These are phyloP conservation scores for Scheffersomyces stipitis DNA, from an alignment of 805 yeast species.

Conservation along the genomic window DNA sequence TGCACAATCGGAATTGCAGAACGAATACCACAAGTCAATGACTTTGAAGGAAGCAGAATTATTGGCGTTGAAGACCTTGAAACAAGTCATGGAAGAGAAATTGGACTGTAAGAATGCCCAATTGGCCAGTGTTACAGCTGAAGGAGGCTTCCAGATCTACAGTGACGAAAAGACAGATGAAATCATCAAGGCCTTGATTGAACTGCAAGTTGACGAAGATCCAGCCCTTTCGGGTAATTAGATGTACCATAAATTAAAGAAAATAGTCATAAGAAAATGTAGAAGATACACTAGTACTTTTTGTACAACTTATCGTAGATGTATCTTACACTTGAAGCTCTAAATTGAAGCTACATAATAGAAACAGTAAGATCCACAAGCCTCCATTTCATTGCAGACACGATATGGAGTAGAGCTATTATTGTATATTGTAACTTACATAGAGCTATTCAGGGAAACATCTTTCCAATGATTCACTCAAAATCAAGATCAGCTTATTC, in stretches of 20 bases:
- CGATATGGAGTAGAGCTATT: no score
- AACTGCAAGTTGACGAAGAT: slow-evolving; percentile 53
- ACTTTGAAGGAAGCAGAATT: slow-evolving; percentile 92
- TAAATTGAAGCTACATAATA: no score
- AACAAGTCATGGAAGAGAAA: slow-evolving; percentile 99
- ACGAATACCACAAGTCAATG: slow-evolving; percentile 90
- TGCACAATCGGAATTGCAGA: slow-evolving; percentile 96
- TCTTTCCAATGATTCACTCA: slow-evolving; percentile 44
- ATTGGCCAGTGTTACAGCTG: slow-evolving; percentile 87
- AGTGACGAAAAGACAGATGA: slow-evolving; percentile 78
- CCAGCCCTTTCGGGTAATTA: background rate
- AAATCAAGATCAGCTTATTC: slow-evolving; percentile 41
- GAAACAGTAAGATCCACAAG: no score
- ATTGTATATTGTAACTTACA: no score
- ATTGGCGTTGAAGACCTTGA: slow-evolving; percentile 80
- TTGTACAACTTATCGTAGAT: no score
- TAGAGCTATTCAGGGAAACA: slow-evolving; percentile 38
- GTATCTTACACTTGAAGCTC: no score
- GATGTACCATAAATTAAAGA: no score
- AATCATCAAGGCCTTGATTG: slow-evolving; percentile 75
- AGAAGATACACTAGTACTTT: no score
- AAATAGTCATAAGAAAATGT: no score
- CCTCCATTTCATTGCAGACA: no score
- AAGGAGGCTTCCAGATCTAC: slow-evolving; percentile 82
- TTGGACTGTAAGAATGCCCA: slow-evolving; percentile 94